Percentiles rank a stretch among this genome's conserved stretches.
These are phyloP conservation scores for Ephemerocybe angulata DNA, from an alignment of 768 basidiomycete genomes.

Conservation along the genomic window DNA sequence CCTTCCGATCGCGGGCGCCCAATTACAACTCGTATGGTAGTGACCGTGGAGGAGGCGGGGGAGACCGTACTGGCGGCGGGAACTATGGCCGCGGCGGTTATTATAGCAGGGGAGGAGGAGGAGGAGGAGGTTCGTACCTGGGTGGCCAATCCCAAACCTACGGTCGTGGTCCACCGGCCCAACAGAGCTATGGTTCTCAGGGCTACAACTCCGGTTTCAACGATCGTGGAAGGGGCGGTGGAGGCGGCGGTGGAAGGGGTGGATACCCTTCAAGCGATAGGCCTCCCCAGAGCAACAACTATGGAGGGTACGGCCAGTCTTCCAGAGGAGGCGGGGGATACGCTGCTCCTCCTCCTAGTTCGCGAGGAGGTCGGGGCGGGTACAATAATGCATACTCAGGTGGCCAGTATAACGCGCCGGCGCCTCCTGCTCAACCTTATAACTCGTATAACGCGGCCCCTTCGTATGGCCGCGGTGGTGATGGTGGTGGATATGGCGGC, in stretches of 20 bases:
- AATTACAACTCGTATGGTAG: constrained; percentile 35
- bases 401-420: not conserved
- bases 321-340: constrained; percentile 19
- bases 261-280: constrained; percentile 24
- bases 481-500: constrained; percentile 31
- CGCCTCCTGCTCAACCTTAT: constrained; percentile 20
- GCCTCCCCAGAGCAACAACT: constrained; percentile 23
- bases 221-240: constrained; percentile 24
- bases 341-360: not conserved
- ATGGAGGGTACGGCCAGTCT: constrained; percentile 32
- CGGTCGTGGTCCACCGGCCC: constrained; percentile 12
- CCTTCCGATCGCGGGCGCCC: constrained; percentile 44
- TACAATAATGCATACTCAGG: constrained; percentile 18
- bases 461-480: not conserved
- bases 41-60: constrained; percentile 26
- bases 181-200: constrained; percentile 9
- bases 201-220: constrained; percentile 9
- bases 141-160: constrained; percentile 5
- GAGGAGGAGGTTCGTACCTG: constrained; percentile 16
- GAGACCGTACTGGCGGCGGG: constrained; percentile 26
- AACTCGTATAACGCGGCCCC: not conserved
- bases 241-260: constrained; percentile 11
- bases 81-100: no score
- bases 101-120: constrained; percentile 35
- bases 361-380: not conserved